A percentile compares a stretch with the other conserved stretches of the same genome.
Conservation (phyloP, 208 protist species). For the Acanthamoeba sp. region DNA sequence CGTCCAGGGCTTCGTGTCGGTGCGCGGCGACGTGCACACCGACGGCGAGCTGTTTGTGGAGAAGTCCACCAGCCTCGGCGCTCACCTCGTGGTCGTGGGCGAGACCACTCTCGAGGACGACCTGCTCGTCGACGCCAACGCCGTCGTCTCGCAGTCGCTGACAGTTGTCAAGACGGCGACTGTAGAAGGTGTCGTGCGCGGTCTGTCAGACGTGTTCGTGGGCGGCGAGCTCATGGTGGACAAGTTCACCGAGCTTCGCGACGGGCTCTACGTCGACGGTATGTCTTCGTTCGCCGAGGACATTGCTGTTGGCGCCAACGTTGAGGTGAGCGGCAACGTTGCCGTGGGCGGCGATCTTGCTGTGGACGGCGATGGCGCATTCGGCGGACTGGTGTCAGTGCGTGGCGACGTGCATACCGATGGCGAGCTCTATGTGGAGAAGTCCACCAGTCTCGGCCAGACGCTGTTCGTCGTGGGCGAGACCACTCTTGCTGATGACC, state of each 20-base stretch:
- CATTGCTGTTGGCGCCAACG: neutral
- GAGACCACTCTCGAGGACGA: neutral
- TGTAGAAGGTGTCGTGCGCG: neutral
- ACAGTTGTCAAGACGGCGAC: neutral
- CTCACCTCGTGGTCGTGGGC: neutral
- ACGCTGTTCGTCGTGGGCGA: neutral
- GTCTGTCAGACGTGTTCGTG: neutral
- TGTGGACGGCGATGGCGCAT: neutral
- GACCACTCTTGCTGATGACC: neutral
- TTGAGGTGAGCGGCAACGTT: neutral
- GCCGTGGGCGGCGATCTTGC: neutral
- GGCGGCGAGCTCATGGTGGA: conserved; percentile 24
- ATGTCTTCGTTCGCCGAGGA: neutral
- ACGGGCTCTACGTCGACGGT: conserved; percentile 17
- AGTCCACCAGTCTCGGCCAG: neutral
- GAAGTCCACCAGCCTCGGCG: neutral
- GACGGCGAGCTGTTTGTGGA: neutral
- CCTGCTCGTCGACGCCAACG: neutral
- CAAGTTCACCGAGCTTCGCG: conserved; percentile 54
- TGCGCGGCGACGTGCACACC: conserved; percentile 6
- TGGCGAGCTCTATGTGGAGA: neutral
- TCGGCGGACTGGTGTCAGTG: neutral
- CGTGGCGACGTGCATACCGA: neutral
- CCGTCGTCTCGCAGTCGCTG: neutral
- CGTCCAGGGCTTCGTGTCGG: too few species aligned